phyloP scores from a whole-genome alignment of 1,284 basidiomycete species.

The Cystobasidiaceae sp. region DNA sequence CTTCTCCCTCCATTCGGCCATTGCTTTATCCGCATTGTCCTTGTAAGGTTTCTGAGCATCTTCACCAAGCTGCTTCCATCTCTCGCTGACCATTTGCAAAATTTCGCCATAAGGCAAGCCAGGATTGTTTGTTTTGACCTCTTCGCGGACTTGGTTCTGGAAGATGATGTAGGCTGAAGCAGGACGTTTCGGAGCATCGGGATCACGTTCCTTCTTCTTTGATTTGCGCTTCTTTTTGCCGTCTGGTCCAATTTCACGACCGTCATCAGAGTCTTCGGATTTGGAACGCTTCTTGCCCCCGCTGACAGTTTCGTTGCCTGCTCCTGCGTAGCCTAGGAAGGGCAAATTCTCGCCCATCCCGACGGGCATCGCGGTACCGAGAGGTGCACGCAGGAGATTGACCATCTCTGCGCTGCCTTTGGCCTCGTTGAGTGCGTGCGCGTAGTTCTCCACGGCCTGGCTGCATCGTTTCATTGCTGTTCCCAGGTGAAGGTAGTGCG shows the following conservation, averaged over 20 bases:
- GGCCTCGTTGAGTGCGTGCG: slow-evolving; percentile 33
- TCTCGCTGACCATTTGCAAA: slow-evolving; percentile 62
- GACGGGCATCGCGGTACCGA: slow-evolving; percentile 33
- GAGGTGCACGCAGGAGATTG: slow-evolving; percentile 35
- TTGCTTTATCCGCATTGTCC: slow-evolving; percentile 9
- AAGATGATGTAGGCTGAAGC: slow-evolving; percentile 91
- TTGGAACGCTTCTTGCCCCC: slow-evolving; percentile 8
- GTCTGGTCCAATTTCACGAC: slow-evolving; percentile 18
- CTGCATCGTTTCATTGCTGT: slow-evolving; percentile 47
- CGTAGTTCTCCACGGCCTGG: slow-evolving; percentile 47
- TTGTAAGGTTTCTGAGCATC: slow-evolving; percentile 57
- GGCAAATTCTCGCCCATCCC: slow-evolving; percentile 36
- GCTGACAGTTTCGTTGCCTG: too few relatives aligned
- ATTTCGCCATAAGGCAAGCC: slow-evolving; percentile 66
- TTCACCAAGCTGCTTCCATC: slow-evolving; percentile 65
- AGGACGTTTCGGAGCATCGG: slow-evolving; percentile 91
- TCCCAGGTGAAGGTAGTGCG: slow-evolving; percentile 47
- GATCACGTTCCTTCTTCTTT: slow-evolving; percentile 69
- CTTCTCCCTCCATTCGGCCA: slow-evolving; percentile 6
- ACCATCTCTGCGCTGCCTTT: slow-evolving; percentile 38
- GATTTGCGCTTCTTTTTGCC: slow-evolving; percentile 42
- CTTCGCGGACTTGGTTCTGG: slow-evolving; percentile 82
- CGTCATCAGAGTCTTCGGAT: slow-evolving; percentile 1
- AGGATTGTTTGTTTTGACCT: slow-evolving; percentile 63
- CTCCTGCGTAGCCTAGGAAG: slow-evolving; percentile 28